Conservation (phyloP, 2,329 filamentous ascomycete genomes). For the Fusarium torulosum region DNA sequence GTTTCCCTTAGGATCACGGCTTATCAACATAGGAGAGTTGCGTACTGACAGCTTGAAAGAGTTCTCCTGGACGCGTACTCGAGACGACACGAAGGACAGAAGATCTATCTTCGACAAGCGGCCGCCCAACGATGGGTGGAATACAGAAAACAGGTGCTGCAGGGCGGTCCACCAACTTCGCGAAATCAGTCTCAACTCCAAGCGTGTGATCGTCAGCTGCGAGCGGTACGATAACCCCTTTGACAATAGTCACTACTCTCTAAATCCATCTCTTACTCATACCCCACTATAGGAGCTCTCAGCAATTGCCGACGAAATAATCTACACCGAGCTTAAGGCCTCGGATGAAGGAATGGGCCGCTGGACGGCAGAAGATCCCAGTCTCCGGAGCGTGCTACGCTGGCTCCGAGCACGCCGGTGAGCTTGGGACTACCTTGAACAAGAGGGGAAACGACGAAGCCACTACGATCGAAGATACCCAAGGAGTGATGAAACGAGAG, state of each 20-base stretch:
- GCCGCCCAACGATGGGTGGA: slow-evolving; percentile 72
- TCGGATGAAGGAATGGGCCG: slow-evolving; percentile 68
- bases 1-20: slow-evolving; percentile 42
- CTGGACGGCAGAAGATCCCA: slow-evolving; percentile 74
- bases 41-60: slow-evolving; percentile 52
- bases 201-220: slow-evolving; percentile 68
- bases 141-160: slow-evolving; percentile 65
- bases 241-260: neutral
- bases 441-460: slow-evolving; percentile 20
- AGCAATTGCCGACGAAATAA: slow-evolving; percentile 68
- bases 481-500: slow-evolving; percentile 28
- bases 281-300: slow-evolving; percentile 61
- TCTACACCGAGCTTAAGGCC: slow-evolving; percentile 67
- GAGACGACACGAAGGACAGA: slow-evolving; percentile 72
- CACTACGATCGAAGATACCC: slow-evolving; percentile 32
- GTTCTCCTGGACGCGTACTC: slow-evolving; percentile 71
- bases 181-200: slow-evolving; percentile 63
- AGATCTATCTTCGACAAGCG: slow-evolving; percentile 72
- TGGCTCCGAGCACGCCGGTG: slow-evolving; percentile 63
- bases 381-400: slow-evolving; percentile 67
- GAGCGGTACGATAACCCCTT: slow-evolving; percentile 61
- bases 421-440: neutral
- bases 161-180: slow-evolving; percentile 62
- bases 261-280: neutral
- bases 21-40: neutral